Conservation (phyloP, 75 land plant species). For the Chamaecyparis obtusa region DNA sequence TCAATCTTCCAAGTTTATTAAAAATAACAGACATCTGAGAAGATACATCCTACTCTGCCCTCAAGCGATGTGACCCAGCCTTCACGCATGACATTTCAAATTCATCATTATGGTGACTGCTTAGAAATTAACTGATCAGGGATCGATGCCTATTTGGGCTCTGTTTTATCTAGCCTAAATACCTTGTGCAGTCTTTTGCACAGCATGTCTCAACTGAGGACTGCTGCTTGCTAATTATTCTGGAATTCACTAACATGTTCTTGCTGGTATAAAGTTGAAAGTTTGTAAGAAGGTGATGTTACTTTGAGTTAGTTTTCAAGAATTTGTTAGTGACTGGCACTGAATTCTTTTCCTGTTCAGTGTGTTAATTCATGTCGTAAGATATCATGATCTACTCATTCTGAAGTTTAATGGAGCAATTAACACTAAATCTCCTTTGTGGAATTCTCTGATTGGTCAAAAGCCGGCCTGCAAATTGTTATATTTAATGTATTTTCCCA, state of each 20-base stretch:
- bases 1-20: background rate
- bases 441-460: slow-evolving; percentile 1
- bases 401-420: slow-evolving; percentile 3
- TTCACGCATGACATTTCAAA: background rate
- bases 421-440: slow-evolving; percentile 4
- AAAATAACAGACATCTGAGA: background rate
- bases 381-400: background rate
- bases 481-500: slow-evolving; percentile 15
- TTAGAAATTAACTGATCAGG: background rate
- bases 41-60: background rate
- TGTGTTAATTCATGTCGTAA: background rate
- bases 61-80: background rate
- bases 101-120: background rate
- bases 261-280: background rate
- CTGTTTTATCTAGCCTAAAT: slow-evolving; percentile 3
- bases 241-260: background rate
- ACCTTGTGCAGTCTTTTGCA: slow-evolving; percentile 2
- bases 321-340: background rate
- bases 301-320: background rate
- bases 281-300: background rate
- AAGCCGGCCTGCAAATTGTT: slow-evolving; percentile 7
- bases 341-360: background rate
- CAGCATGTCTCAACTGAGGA: background rate
- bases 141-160: background rate
- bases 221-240: background rate